These are phyloP conservation scores for Davidsoniella neocaledoniae DNA, from an alignment of 2,329 filamentous ascomycete species.

Conservation along the genomic window DNA sequence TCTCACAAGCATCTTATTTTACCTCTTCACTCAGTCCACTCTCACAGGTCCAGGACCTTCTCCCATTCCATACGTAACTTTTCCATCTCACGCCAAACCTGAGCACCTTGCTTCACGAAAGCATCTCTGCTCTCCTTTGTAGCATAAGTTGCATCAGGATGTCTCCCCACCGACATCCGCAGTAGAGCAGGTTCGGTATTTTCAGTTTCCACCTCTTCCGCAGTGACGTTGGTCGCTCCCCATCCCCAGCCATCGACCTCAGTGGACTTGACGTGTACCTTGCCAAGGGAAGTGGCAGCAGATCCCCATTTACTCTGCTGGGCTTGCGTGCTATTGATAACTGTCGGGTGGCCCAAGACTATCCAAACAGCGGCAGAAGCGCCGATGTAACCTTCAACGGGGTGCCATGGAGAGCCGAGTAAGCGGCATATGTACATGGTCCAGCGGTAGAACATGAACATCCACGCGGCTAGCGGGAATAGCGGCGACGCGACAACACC, in stretches of 20 bases:
- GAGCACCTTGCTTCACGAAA: slow-evolving; percentile 44
- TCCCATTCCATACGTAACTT: slow-evolving; percentile 51
- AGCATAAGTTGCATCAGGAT: slow-evolving; percentile 37
- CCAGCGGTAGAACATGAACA: slow-evolving; percentile 52
- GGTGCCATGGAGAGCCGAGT: slow-evolving; percentile 80
- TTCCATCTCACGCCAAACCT: slow-evolving; percentile 58
- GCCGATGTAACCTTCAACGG: slow-evolving; percentile 56
- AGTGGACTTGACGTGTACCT: slow-evolving; percentile 51
- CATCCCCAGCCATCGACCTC: slow-evolving; percentile 81
- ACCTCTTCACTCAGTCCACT: neutral
- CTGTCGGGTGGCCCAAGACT: slow-evolving; percentile 47
- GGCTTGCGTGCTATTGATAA: slow-evolving; percentile 38
- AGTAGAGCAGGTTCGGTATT: slow-evolving; percentile 27
- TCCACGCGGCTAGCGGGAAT: slow-evolving; percentile 52
- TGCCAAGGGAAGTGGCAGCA: slow-evolving; percentile 40
- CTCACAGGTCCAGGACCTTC: slow-evolving; percentile 14
- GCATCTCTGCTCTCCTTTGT: slow-evolving; percentile 42
- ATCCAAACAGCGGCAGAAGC: slow-evolving; percentile 66
- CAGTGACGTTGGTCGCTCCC: slow-evolving; percentile 22
- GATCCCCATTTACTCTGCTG: slow-evolving; percentile 70
- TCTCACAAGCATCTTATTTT: neutral
- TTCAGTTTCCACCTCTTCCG: slow-evolving; percentile 25
- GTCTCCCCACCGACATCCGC: slow-evolving; percentile 39
- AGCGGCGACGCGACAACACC: slow-evolving; percentile 74
- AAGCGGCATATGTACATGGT: slow-evolving; percentile 56